Evolutionary conservation across 352 stramenopile genomes (phyloP).

Genomic region (Globisporangium emineosum): DNA sequence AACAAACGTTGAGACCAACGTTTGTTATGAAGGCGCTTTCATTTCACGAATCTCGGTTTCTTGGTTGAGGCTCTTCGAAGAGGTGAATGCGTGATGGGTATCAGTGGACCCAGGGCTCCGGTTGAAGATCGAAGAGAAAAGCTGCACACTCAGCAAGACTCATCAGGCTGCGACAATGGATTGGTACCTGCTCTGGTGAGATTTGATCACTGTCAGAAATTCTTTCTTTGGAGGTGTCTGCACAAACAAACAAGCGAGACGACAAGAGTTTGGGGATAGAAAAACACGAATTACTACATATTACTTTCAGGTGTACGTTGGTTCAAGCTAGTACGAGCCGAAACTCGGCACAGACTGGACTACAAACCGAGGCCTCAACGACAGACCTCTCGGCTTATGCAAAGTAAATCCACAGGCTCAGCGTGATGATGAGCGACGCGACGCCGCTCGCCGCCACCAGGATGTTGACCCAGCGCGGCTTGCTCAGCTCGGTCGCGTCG

Average conservation of each 20-base stretch:
- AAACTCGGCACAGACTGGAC: too few relatives aligned
- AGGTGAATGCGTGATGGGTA: background rate
- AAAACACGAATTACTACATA: too few relatives aligned
- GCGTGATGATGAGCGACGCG: conserved; percentile 38
- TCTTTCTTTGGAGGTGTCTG: too few relatives aligned
- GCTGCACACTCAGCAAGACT: background rate
- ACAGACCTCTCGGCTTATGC: conserved; percentile 11
- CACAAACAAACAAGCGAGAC: too few relatives aligned
- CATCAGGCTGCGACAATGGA: background rate
- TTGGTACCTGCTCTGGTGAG: background rate
- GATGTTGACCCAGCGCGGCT: conserved; percentile 47
- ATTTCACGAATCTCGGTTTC: too few relatives aligned
- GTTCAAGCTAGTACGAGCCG: too few relatives aligned
- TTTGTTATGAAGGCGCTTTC: too few relatives aligned
- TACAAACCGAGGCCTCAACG: background rate
- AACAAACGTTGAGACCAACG: too few relatives aligned
- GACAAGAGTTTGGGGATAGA: too few relatives aligned
- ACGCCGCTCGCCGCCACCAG: conserved; percentile 41
- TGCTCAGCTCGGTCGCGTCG: conserved; percentile 42
- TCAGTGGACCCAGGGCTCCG: too few relatives aligned
- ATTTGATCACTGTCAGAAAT: too few relatives aligned
- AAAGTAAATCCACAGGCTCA: conserved; percentile 58
- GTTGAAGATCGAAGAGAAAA: background rate
- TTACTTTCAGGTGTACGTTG: too few relatives aligned
- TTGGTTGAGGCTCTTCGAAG: background rate